A percentile compares a stretch with the other conserved stretches of the same genome.
Evolutionary conservation across 805 yeast species (phyloP).

Genomic region (Ogataea siamensis): DNA sequence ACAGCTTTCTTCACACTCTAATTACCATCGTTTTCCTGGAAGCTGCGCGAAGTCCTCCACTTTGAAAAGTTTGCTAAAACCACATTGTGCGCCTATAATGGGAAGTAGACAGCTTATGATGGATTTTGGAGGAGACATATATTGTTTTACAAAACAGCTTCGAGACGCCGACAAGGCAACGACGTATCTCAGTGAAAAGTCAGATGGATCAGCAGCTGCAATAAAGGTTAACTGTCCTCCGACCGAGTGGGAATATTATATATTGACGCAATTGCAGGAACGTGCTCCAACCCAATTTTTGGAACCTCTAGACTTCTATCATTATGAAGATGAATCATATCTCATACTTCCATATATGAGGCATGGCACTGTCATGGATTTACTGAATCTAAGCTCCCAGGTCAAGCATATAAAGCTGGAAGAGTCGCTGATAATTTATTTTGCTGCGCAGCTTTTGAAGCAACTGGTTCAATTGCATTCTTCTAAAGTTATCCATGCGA

Average conservation of each 20-base stretch:
- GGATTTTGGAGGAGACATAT: constrained; percentile 43
- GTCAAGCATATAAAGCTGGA: constrained; percentile 40
- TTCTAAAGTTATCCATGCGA: constrained; percentile 75
- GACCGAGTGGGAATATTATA: constrained; percentile 78
- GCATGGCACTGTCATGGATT: constrained; percentile 74
- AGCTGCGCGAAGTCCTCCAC: constrained; percentile 14
- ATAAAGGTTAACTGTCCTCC: constrained; percentile 71
- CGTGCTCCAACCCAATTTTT: constrained; percentile 37
- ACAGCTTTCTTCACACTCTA: constrained; percentile 28
- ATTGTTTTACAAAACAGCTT: constrained; percentile 51
- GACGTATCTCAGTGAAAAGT: constrained; percentile 67
- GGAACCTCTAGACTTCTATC: constrained; percentile 49
- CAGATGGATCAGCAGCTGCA: constrained; percentile 57
- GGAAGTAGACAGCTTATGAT: constrained; percentile 41
- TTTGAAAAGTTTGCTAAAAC: constrained; percentile 22
- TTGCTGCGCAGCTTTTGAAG: constrained; percentile 62
- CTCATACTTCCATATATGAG: constrained; percentile 58
- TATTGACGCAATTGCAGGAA: constrained; percentile 54
- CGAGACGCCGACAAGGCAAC: constrained; percentile 84
- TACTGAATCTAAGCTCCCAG: constrained; percentile 49
- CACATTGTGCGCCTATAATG: constrained; percentile 24
- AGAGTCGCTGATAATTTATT: constrained; percentile 60
- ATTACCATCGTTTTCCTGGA: constrained; percentile 17
- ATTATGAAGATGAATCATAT: constrained; percentile 66
- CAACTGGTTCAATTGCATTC: constrained; percentile 61